These are phyloP conservation scores for Geotrichum ghanense DNA, from an alignment of 805 yeast genomes.

Conservation along the genomic window DNA sequence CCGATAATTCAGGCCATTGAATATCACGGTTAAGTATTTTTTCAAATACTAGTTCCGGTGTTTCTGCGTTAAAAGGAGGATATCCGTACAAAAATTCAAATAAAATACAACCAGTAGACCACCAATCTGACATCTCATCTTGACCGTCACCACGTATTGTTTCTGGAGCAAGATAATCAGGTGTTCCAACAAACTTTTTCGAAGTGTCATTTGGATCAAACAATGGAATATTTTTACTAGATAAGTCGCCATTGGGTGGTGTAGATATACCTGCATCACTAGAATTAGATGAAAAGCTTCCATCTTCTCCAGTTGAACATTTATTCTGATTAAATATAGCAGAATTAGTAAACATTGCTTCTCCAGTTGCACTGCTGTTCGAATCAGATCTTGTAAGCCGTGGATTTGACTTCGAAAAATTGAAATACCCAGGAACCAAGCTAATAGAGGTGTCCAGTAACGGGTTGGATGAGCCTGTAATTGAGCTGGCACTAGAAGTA, in stretches of 20 bases:
- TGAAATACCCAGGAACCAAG: constrained; percentile 21
- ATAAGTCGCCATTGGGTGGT: background rate
- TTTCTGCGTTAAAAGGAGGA: constrained; percentile 84
- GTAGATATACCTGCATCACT: constrained; percentile 5
- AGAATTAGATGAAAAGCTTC: constrained; percentile 28
- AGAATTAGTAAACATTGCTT: constrained; percentile 1
- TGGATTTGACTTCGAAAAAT: constrained; percentile 5
- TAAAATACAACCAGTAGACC: constrained; percentile 94
- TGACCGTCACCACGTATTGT: constrained; percentile 79
- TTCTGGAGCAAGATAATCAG: constrained; percentile 96
- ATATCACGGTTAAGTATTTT: constrained; percentile 65
- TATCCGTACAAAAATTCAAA: constrained; percentile 88
- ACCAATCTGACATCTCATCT: constrained; percentile 89
- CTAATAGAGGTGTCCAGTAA: constrained; percentile 20
- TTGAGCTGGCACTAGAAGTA: constrained; percentile 4
- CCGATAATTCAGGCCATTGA: constrained; percentile 59
- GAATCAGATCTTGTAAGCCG: constrained; percentile 6
- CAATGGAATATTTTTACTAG: constrained; percentile 34
- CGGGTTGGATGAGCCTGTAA: constrained; percentile 2
- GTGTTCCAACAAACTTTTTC: constrained; percentile 85
- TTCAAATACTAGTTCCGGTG: constrained; percentile 72
- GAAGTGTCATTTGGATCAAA: constrained; percentile 59
- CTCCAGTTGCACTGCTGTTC: constrained; percentile 8
- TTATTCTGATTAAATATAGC: background rate
- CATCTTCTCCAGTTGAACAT: constrained; percentile 18